Evolutionary conservation across 495 filamentous ascomycete genomes (phyloP), one percentile per base, ranked within the genome.

Genomic region (Penicillium arizonense): DNA sequence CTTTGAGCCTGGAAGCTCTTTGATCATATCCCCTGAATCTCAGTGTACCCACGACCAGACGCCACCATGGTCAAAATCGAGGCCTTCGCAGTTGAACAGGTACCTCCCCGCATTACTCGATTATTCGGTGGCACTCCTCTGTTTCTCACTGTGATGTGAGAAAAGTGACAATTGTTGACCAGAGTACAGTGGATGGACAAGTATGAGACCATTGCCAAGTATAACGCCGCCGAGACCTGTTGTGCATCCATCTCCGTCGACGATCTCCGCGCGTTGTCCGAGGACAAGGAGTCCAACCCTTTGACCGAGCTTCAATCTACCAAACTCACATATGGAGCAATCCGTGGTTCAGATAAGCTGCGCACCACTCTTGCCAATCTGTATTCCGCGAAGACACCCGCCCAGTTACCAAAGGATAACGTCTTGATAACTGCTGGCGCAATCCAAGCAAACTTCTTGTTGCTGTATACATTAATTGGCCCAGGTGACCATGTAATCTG

Each of bases 221-320:
- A 91, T 65, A 95, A 96, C 65, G 82, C 91, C 42, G 90, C 90
- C 53, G 91, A 96, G 67, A 94, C 91, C 1, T 96, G 91, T 68
- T 86, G 81, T 38, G 85, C 87, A 12, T 91, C 89, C 7, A 78
- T 96, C 14, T 96, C 91, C 0, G 70, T 96, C 37, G 76, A 87
- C 30, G 82, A 92, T 21, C 80, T 96, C 3, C 73, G 73, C 3
- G 75, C 68, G 34, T 63, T 90, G 33, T 85, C 75, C 52, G 77
- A 84, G 47, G 72, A 80, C 57, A 78, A 80, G 39, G 68, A 71
- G 6, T 68, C 68, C 36, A 57, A 69, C 38, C 65, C 76, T 13
- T 58, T 73, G 46, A 72, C 65, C 45, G 61, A 53, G 36, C 57
- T 66, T 13, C 60, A 64, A 21, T 77, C 80, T 1, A 76, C 65